Base-by-base conservation (phyloP, 768 basidiomycete species). In the Tricholoma flavovirens region DNA sequence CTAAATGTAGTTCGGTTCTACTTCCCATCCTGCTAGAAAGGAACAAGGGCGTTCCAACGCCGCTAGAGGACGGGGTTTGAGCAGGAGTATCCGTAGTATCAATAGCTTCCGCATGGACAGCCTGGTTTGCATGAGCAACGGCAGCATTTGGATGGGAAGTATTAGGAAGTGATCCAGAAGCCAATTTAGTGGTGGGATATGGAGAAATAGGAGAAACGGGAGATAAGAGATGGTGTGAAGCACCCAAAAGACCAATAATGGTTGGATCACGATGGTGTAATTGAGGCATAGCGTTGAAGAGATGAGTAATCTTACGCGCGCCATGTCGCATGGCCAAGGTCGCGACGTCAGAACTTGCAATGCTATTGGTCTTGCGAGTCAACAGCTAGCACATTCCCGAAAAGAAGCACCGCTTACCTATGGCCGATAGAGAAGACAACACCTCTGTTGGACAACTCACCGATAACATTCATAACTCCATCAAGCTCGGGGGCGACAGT, bases 251-350 rank as follows among this genome's bases (percentile, higher is more conserved):
- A 24, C 93, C 93, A 55, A 95, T 92, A 64, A 95, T 91, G 10
- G 90, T 90, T 10, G 93, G 93, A 67, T 94, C 92, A 32, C 93
- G 82, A 67, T 96, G 93, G 67, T 95, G 88, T 36, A 91, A 70
- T 63, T 88, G 89, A 12, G 89, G 89, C 92, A 93, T 93, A 6
- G 92, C 90, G 61, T 96, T 96, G 83, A 93, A 94, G 22, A 95
- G 75, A 70, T 95, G 93, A 0, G 93, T 95, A 61, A 95, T 90
- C 56, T 93, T 81, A n/a, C 83, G 78, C 5, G 91, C 89, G 17
- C 93, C 93, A 55, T 77, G 76, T 15, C 77, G 70, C 4, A 94
- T 78, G 3, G 90, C 90, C 7, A 79, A 70, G 17, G 83, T 84
- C 6, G 93, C 90, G 57, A 84, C 72, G 24, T 85, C 82, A 1